phyloP scores from a whole-genome alignment of 2,329 filamentous ascomycete species.

The Apiospora arundinis region DNA sequence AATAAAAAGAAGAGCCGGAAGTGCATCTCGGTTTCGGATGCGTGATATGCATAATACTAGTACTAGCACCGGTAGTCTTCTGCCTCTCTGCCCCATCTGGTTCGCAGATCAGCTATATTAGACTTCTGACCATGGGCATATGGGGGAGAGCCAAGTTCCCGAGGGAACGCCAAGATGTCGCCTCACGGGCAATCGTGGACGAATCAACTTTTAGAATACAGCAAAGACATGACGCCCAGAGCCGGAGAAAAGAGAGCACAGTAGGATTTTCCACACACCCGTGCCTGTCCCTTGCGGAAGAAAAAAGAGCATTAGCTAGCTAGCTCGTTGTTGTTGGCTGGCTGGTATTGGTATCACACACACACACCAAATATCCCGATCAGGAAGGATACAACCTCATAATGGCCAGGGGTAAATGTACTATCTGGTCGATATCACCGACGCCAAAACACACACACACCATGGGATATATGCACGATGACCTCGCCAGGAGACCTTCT shows the following conservation, averaged over 20 bases:
- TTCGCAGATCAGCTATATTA: constrained; percentile 19
- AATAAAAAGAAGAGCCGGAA: not conserved
- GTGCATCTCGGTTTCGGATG: not conserved
- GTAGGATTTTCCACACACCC: not conserved
- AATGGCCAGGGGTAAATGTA: not conserved
- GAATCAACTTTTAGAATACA: not conserved
- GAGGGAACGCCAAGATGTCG: not conserved
- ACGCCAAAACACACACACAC: no score
- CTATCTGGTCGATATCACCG: no score
- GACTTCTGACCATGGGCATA: not conserved
- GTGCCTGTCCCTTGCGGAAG: not conserved
- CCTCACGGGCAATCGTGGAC: not conserved
- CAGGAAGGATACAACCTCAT: not conserved
- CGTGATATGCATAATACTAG: not conserved
- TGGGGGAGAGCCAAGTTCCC: not conserved
- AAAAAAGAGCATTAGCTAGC: not conserved
- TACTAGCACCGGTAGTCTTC: not conserved
- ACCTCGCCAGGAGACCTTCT: constrained; percentile 1
- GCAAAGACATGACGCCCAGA: not conserved
- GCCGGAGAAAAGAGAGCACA: no score
- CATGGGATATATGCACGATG: not conserved
- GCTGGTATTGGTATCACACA: not conserved
- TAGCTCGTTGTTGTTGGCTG: not conserved
- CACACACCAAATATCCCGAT: not conserved
- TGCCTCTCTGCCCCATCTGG: not conserved